A percentile compares a stretch with the other conserved stretches of the same genome.
These are phyloP conservation scores for Colletotrichum tropicicola DNA, from an alignment of 2,329 filamentous ascomycete genomes.

Conservation along the genomic window DNA sequence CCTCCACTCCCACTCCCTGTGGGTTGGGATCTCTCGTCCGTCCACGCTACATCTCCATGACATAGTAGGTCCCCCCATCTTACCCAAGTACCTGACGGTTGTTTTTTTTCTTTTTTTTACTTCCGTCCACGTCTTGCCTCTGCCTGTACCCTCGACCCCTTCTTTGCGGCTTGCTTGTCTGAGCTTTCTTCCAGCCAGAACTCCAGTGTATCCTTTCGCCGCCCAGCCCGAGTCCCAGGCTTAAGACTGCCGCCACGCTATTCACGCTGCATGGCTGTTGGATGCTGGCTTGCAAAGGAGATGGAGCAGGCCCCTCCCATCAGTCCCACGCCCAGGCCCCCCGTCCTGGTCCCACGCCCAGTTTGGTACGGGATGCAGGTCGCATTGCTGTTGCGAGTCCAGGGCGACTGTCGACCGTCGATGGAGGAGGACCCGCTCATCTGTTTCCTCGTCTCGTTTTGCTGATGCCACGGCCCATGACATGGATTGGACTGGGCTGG, in stretches of 20 bases:
- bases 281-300: neutral
- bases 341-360: neutral
- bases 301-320: neutral
- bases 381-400: conserved; percentile 23
- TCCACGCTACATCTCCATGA: conserved; percentile 21
- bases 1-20: conserved; percentile 23
- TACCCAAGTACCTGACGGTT: conserved; percentile 8
- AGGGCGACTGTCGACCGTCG: conserved; percentile 4
- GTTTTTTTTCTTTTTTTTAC: neutral
- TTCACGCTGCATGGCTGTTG: conserved; percentile 15
- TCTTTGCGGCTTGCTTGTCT: too few relatives aligned
- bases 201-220: neutral
- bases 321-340: neutral
- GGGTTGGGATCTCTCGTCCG: conserved; percentile 25
- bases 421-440: conserved; percentile 8
- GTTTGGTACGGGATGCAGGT: conserved; percentile 19
- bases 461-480: conserved; percentile 14
- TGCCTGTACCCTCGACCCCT: neutral
- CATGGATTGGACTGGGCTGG: conserved; percentile 16
- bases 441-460: conserved; percentile 31
- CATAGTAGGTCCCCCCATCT: neutral
- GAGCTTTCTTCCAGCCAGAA: neutral
- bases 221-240: conserved; percentile 7
- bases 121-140: neutral
- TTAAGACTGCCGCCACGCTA: conserved; percentile 18